Evolutionary conservation across 345 rosid genomes (phyloP), one percentile per base, ranked within the genome.

Genomic region (Linum trigynum): DNA sequence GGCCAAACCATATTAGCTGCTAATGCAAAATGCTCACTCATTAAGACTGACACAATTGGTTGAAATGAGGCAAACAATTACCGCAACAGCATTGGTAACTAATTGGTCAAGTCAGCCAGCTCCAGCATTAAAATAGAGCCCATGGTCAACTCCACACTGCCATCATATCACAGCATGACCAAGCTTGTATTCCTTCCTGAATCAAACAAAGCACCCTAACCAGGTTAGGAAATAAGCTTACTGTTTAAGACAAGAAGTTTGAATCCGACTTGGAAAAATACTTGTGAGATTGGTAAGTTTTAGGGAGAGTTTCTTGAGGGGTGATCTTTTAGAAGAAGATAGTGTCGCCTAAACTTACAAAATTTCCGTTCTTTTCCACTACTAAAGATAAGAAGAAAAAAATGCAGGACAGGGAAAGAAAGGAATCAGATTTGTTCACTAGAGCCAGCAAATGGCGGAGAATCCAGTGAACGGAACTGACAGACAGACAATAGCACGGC

Each of bases 81-180:
- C 97, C 59, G 88, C 94, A 75, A 91, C 89, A 66, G 96, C 97
- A 78, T 85, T 86, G 57, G 91, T 39, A 67, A 81, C 79, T 80
- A 81, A 70, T 42, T 73, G 78, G 39, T 84, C 78, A 55, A 79
- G 67, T 67, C 79, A 75, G 67, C 65, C 75, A 78, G 55, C 67
- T 39, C 65, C 82, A 5, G 75, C 55, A 11, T 63, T 23, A 23
- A 23, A 23, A 23, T 68, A 60, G 84, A 81, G 70, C 69, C 78
- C 38, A 75, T 53, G 36, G 62, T 80, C 61, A 77, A 16, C 55
- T 71, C 71, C 38, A 67, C 2, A 55, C 66, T 80, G 65, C 75
- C 80, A 39, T 84, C 87, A 79, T 92, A 89, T 89, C 91, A 75
- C 57, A 81, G 83, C 65, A 62, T 50, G 23, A 62, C 8, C 16